Conservation (phyloP, 495 filamentous ascomycete genomes). For the Xylaria longipes region DNA sequence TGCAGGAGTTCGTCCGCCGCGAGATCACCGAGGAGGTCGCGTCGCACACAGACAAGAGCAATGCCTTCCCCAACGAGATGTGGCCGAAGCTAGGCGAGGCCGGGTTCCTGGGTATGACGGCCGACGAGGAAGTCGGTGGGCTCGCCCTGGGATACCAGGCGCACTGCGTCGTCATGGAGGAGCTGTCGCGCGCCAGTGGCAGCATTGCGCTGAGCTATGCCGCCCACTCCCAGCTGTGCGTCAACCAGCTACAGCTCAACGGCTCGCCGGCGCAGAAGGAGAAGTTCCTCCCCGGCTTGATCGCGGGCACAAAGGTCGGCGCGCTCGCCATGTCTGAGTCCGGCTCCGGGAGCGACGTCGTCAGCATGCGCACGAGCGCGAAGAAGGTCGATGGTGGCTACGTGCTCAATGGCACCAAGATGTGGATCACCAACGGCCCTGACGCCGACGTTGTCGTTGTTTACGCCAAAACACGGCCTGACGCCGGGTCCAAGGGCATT, state of each 20-base stretch:
- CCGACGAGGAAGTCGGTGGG: slow-evolving; percentile 91
- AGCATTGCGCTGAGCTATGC: slow-evolving; percentile 93
- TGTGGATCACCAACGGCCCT: slow-evolving; percentile 99
- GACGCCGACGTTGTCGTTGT: slow-evolving; percentile 90
- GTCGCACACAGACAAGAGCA: slow-evolving; percentile 76
- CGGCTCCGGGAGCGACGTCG: slow-evolving; percentile 89
- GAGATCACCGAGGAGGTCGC: slow-evolving; percentile 87
- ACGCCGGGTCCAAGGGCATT: slow-evolving; percentile 85
- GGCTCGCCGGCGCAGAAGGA: slow-evolving; percentile 79
- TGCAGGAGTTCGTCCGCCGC: slow-evolving; percentile 89
- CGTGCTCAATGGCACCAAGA: slow-evolving; percentile 89
- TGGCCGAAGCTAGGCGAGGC: slow-evolving; percentile 94
- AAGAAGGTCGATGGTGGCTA: slow-evolving; percentile 84
- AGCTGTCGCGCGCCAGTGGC: slow-evolving; percentile 69
- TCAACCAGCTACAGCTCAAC: slow-evolving; percentile 95
- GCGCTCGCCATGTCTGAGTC: slow-evolving; percentile 96
- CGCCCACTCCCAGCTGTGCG: slow-evolving; percentile 94
- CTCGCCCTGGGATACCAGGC: slow-evolving; percentile 95
- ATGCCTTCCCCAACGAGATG: slow-evolving; percentile 89
- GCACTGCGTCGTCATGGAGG: slow-evolving; percentile 96
- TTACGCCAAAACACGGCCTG: slow-evolving; percentile 92
- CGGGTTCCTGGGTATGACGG: slow-evolving; percentile 91
- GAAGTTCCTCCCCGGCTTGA: slow-evolving; percentile 78
- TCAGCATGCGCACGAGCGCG: slow-evolving; percentile 90
- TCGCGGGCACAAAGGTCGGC: slow-evolving; percentile 82